A percentile compares a stretch with the other conserved stretches of the same genome.
These are phyloP conservation scores for Adansonia rubrostipa DNA, from an alignment of 441 rosid genomes.

Conservation along the genomic window DNA sequence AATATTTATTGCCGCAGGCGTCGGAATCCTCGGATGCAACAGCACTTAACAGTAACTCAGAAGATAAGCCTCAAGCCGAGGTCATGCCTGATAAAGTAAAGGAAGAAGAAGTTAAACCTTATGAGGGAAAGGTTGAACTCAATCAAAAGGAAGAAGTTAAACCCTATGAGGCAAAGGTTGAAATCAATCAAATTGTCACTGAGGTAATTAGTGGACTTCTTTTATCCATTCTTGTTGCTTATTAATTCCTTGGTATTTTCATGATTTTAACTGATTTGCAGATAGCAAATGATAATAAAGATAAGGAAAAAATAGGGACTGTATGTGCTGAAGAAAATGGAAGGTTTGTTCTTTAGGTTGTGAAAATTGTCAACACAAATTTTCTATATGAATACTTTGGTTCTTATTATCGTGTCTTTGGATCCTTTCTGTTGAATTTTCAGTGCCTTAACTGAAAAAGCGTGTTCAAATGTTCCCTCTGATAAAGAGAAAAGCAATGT, in stretches of 20 bases:
- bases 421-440: conserved; percentile 15
- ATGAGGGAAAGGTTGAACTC: conserved; percentile 20
- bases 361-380: background rate
- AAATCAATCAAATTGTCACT: conserved; percentile 22
- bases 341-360: conserved; percentile 45
- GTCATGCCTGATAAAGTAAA: conserved; percentile 21
- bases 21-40: conserved; percentile 42
- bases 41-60: conserved; percentile 25
- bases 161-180: conserved; percentile 31
- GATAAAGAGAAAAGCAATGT: conserved; percentile 41
- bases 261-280: conserved; percentile 28
- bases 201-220: conserved; percentile 26
- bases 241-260: conserved; percentile 22
- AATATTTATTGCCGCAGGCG: conserved; percentile 38
- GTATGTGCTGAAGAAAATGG: conserved; percentile 33
- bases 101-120: conserved; percentile 32
- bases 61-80: conserved; percentile 29
- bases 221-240: background rate
- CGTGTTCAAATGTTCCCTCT: conserved; percentile 20
- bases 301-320: conserved; percentile 26
- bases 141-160: conserved; percentile 19
- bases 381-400: background rate
- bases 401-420: background rate
- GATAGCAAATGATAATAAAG: conserved; percentile 35
- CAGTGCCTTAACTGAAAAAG: conserved; percentile 25